Evolutionary conservation across 192 early-diverging fungal species (phyloP).

Genomic region (Bifiguratus adelaidae): DNA sequence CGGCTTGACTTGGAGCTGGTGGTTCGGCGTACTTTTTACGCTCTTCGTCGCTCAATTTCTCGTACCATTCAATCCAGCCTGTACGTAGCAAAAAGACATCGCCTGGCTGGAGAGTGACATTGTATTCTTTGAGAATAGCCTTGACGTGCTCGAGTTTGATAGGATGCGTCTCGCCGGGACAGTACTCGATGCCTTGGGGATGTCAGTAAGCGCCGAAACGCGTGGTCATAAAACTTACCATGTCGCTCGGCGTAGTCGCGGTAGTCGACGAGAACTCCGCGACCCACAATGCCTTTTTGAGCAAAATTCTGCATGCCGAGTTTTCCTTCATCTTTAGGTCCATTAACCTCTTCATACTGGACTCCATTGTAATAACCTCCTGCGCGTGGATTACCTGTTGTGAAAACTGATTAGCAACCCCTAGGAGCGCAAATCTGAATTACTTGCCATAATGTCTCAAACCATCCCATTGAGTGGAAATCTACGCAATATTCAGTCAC

Average conservation of each 20-base stretch:
- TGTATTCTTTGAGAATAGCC: slow-evolving; percentile 7
- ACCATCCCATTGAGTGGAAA: slow-evolving; percentile 22
- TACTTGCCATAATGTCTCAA: slow-evolving; percentile 9
- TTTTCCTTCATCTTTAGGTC: too few relatives aligned
- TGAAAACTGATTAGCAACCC: too few relatives aligned
- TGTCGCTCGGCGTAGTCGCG: slow-evolving; percentile 10
- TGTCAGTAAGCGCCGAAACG: too few relatives aligned
- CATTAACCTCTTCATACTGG: neutral
- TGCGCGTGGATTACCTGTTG: too few relatives aligned
- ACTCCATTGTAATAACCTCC: slow-evolving; percentile 12
- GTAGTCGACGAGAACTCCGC: slow-evolving; percentile 16
- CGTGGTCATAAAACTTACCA: too few relatives aligned
- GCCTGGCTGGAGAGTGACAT: slow-evolving; percentile 11
- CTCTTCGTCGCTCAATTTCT: neutral
- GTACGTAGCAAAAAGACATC: slow-evolving; percentile 15
- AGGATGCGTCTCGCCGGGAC: slow-evolving; percentile 8
- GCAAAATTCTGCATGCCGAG: slow-evolving; percentile 20
- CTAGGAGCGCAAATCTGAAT: neutral
- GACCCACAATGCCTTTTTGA: slow-evolving; percentile 15
- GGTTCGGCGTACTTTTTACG: neutral
- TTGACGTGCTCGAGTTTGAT: slow-evolving; percentile 12
- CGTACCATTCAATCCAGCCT: slow-evolving; percentile 11
- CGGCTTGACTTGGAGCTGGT: neutral
- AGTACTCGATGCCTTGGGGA: slow-evolving; percentile 5
- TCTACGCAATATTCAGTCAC: too few relatives aligned